Evolutionary conservation across 805 yeast genomes (phyloP), one percentile per base, ranked within the genome.

Genomic region (Kazachstania africana): DNA sequence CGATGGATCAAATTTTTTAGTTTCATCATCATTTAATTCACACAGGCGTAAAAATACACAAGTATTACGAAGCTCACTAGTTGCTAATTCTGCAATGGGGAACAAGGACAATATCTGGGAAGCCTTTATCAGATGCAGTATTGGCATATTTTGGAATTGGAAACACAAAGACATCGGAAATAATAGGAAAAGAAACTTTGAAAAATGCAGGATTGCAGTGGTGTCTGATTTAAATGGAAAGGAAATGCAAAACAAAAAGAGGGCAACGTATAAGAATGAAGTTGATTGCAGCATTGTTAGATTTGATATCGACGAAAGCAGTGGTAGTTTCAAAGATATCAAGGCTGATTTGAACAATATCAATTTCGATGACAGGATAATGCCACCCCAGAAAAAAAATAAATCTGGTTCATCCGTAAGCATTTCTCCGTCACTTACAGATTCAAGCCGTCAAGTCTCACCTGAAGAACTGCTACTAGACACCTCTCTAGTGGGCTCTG

Each of bases 121-220:
- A 30, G 45, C 43, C 10, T 52, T 52, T 26, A 27, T 53, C 4
- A 43, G 37, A 24, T 30, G 36, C 19, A 36, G 51, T 22, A 45
- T 53, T 8, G 57, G 53, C 3, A 8, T 53, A 12, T 47, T 47
- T 29, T 45, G 55, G 49, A 47, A 46, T 20, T 53, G 57, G 57
- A 34, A 36, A n/a, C 10, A 33, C 8, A 28, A 22, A 5, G 20
- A 25, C 22, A 19, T 8, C 25, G 27, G 18, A 8, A 13, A 16
- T 8, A 25, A 21, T n/a, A 24, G 21, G 16, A 16, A 22, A 20
- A 17, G 18, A 10, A 29, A 35, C 3, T 34, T 34, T 8, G 28
- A 15, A 6, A 37, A 26, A 20, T 21, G 28, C 13, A 16, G 46
- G 17, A 16, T 42, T 2, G 44, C 44, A 8, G 26, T 42, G 1